Percentiles rank a stretch among this genome's conserved stretches.
Conservation (phyloP, 495 filamentous ascomycete genomes). For the Hypoxylon perforatum region DNA sequence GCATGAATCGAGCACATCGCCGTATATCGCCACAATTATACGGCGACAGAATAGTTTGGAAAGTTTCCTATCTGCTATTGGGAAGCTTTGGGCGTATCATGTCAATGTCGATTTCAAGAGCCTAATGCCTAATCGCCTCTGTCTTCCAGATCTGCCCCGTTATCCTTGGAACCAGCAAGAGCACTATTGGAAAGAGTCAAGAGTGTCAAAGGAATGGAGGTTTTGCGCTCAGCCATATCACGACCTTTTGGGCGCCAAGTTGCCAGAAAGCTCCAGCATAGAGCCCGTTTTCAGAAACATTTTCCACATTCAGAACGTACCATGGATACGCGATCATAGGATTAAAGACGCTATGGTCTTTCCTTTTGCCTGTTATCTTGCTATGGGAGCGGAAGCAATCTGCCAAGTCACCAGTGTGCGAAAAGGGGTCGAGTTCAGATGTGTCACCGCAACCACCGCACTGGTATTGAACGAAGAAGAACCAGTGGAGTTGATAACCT, state of each 20-base stretch:
- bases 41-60: no score
- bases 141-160: conserved; percentile 41
- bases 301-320: not conserved
- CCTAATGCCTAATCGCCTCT: no score
- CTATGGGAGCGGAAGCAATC: not conserved
- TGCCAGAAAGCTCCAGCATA: conserved; percentile 36
- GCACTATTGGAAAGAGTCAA: conserved; percentile 51
- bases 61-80: no score
- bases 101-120: no score
- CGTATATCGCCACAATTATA: no score
- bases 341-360: not conserved
- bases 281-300: conserved; percentile 51
- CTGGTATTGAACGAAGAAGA: conserved; percentile 43
- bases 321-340: not conserved
- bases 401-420: not conserved
- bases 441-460: conserved; percentile 29
- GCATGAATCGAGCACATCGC: no score
- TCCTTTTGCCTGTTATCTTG: not conserved
- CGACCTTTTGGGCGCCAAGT: conserved; percentile 56
- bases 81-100: no score
- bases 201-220: conserved; percentile 54
- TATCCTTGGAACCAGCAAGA: conserved; percentile 55
- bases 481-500: conserved; percentile 47
- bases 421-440: not conserved
- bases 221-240: conserved; percentile 48